phyloP scores from a whole-genome alignment of 768 basidiomycete species.

The Suillus placidus region DNA sequence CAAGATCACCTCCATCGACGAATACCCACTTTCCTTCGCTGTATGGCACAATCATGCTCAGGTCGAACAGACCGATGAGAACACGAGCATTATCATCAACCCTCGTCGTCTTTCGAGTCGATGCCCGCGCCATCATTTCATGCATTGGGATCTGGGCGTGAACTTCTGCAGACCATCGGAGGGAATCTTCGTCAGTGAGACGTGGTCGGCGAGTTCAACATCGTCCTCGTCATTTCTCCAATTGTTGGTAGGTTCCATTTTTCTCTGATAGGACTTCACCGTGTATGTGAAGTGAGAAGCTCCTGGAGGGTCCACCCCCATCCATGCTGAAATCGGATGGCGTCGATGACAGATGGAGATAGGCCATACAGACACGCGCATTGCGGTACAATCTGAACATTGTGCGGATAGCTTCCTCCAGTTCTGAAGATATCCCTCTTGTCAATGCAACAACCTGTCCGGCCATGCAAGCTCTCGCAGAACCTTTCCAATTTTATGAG shows the following conservation, averaged over 20 bases:
- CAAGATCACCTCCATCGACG: constrained; percentile 8
- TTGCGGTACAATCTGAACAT: constrained; percentile 21
- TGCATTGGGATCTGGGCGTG: not conserved
- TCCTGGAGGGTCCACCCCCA: constrained; percentile 1
- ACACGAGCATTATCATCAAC: constrained; percentile 18
- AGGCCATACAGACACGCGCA: constrained; percentile 14
- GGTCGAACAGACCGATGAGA: constrained; percentile 17
- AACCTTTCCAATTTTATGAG: not conserved
- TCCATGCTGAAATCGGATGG: not conserved
- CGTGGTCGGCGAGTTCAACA: not conserved
- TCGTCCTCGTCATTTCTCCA: not conserved
- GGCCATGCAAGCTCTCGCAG: constrained; percentile 9
- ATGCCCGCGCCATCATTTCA: constrained; percentile 15
- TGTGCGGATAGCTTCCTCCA: constrained; percentile 16
- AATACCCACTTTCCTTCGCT: constrained; percentile 17
- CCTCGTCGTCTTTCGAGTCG: constrained; percentile 19
- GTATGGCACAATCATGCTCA: constrained; percentile 14
- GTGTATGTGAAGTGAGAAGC: constrained; percentile 2
- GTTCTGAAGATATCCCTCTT: constrained; percentile 16
- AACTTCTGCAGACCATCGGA: constrained; percentile 3
- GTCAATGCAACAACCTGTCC: constrained; percentile 14
- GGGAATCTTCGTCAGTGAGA: constrained; percentile 7
- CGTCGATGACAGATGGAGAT: constrained; percentile 4
- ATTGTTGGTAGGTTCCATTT: not conserved
- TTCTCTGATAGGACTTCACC: constrained; percentile 12